A percentile compares a stretch with the other conserved stretches of the same genome.
Conservation (phyloP, 2,329 filamentous ascomycete genomes). For the Xylariaceae sp. region DNA sequence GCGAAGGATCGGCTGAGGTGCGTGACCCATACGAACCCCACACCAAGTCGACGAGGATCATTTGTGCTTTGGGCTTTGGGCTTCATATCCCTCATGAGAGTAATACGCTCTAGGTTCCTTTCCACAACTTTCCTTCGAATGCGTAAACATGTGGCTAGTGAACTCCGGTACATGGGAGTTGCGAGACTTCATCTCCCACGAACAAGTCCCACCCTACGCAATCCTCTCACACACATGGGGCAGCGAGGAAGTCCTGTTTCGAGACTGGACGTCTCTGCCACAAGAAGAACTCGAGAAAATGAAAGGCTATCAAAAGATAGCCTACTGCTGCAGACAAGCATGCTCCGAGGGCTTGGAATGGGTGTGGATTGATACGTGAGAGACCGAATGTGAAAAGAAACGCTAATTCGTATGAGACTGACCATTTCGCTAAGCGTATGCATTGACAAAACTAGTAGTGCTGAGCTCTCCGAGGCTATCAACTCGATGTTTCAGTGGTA, state of each 20-base stretch:
- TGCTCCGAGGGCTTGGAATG: constrained; percentile 5
- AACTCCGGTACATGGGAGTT: constrained; percentile 5
- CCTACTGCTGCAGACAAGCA: constrained; percentile 4
- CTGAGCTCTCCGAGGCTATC: constrained; percentile 27
- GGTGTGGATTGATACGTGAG: constrained; percentile 16
- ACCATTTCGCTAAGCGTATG: constrained; percentile 18
- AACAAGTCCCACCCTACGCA: constrained; percentile 10
- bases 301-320: constrained; percentile 7
- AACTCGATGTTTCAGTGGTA: constrained; percentile 29
- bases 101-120: too few species aligned
- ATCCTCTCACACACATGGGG: constrained; percentile 16
- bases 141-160: constrained; percentile 10
- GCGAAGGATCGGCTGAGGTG: too few species aligned
- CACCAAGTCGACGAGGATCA: too few species aligned
- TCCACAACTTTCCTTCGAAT: neutral
- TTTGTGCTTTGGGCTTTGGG: too few species aligned
- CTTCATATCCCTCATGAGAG: too few species aligned
- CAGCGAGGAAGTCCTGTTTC: constrained; percentile 9
- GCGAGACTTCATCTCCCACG: constrained; percentile 9
- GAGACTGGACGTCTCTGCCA: constrained; percentile 1
- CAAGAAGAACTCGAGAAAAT: neutral
- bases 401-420: neutral
- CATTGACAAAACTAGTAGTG: constrained; percentile 27
- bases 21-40: too few species aligned
- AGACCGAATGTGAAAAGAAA: neutral